Evolutionary conservation across 1,284 basidiomycete genomes (phyloP), one percentile per base, ranked within the genome.

Genomic region (Pseudozyma sp.): DNA sequence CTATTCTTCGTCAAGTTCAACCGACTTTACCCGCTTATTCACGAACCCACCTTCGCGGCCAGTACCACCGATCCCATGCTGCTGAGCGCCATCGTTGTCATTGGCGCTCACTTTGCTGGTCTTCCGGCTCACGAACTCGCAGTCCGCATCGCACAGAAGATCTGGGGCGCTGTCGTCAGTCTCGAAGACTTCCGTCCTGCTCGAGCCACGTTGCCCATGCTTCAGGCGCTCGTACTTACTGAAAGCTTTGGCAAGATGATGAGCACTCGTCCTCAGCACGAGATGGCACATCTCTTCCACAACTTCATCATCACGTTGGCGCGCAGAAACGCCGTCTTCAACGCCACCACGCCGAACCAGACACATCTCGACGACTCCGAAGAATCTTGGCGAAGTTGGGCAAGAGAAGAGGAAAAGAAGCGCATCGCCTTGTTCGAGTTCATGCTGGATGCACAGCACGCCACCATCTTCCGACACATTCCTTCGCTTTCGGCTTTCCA

Each of bases 261-360:
- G 77, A 71, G 73, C 49, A 74, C 73, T 5, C 69, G 78, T 18
- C 77, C 74, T 7, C 77, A 74, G 42, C 78, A 80, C 60, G 78
- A 80, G 55, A 75, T 78, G 69, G 74, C 77, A 6, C 77, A 80
- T 51, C 73, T 79, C 55, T 80, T 80, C 64, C 78, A 80, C 61
- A 76, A 73, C 59, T 77, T 80, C 40, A 80, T 80, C 60, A 55
- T 80, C 56, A 77, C 78, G 0, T 55, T 80, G 1, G 78, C 76
- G 18, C 68, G 78, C 34, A 67, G 78, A 31, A 80, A 80, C 36
- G 78, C 78, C 39, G 70, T 80, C 59, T 80, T 78, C 59, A 67
- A 75, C 39, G 63, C 72, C 16, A 70, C 53, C 51, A 57, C 55
- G 19, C 60, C 54, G 3, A 58, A 34, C 25, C 73, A 59, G n/a